Conservation (phyloP, 2,329 filamentous ascomycete species). For the Diatrype stigma region DNA sequence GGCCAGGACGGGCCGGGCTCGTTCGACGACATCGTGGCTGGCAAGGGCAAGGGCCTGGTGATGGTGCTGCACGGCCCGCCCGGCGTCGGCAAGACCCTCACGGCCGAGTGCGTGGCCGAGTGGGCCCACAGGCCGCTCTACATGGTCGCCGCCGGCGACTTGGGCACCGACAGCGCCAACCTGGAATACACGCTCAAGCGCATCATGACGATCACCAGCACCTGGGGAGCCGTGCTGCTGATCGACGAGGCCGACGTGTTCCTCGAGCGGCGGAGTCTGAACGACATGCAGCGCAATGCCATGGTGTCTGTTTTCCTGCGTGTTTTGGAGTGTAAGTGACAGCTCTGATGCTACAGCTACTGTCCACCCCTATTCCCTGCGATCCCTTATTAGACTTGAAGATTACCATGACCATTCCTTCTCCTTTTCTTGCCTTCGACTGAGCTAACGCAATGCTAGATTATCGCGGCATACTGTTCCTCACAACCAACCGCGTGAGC, state of each 20-base stretch:
- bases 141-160: conserved; percentile 27
- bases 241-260: conserved; percentile 31
- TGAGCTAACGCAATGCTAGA: conserved; percentile 1
- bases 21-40: conserved; percentile 15
- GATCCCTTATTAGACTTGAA: too few species aligned
- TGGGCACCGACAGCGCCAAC: conserved; percentile 23
- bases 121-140: conserved; percentile 30
- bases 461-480: conserved; percentile 19
- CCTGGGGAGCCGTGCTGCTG: conserved; percentile 34
- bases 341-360: neutral
- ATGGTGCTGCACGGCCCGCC: conserved; percentile 13
- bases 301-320: conserved; percentile 20
- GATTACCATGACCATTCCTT: neutral
- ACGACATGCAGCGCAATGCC: conserved; percentile 15
- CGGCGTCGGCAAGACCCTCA: conserved; percentile 24
- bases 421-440: neutral
- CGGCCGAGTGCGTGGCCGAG: conserved; percentile 35
- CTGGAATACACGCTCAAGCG: conserved; percentile 18
- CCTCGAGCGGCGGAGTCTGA: conserved; percentile 30
- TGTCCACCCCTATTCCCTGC: too few species aligned
- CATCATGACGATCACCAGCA: conserved; percentile 37
- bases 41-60: conserved; percentile 16
- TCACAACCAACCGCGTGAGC: conserved; percentile 19
- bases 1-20: neutral
- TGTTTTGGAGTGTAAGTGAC: conserved; percentile 15